Evolutionary conservation across 2,329 filamentous ascomycete species (phyloP).

Genomic region (Penicillium sp.): DNA sequence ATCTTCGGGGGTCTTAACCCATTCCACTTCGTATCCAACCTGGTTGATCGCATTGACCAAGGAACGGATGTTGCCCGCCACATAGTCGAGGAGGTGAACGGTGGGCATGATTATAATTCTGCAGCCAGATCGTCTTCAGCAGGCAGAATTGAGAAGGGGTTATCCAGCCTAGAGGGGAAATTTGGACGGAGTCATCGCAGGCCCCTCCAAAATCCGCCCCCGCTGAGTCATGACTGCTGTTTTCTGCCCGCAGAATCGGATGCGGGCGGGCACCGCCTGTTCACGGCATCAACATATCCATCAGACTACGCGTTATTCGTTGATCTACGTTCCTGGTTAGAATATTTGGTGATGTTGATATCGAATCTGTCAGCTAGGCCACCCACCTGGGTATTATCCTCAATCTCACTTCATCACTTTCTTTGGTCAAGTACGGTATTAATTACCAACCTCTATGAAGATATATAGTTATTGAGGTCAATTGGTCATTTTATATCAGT

Average conservation of each 20-base stretch:
- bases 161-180: conserved; percentile 1
- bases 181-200: conserved; percentile 11
- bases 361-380: neutral
- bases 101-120: conserved; percentile 40
- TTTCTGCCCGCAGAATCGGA: conserved; percentile 22
- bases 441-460: neutral
- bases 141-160: neutral
- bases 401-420: neutral
- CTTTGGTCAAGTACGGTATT: neutral
- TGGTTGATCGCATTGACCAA: conserved; percentile 98
- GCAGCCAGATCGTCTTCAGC: conserved; percentile 1
- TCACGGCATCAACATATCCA: neutral
- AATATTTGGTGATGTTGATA: neutral
- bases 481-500: neutral
- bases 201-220: conserved; percentile 18
- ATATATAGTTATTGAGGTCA: neutral
- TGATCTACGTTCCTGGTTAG: neutral
- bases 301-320: neutral
- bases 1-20: conserved; percentile 82
- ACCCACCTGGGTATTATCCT: neutral
- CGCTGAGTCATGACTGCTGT: conserved; percentile 26
- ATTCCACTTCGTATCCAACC: conserved; percentile 87
- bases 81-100: conserved; percentile 69
- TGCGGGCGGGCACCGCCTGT: neutral
- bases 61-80: conserved; percentile 93